Percentiles rank a stretch among this genome's conserved stretches.
Conservation (phyloP, 345 rosid species). For the Leavenworthia alabamica region DNA sequence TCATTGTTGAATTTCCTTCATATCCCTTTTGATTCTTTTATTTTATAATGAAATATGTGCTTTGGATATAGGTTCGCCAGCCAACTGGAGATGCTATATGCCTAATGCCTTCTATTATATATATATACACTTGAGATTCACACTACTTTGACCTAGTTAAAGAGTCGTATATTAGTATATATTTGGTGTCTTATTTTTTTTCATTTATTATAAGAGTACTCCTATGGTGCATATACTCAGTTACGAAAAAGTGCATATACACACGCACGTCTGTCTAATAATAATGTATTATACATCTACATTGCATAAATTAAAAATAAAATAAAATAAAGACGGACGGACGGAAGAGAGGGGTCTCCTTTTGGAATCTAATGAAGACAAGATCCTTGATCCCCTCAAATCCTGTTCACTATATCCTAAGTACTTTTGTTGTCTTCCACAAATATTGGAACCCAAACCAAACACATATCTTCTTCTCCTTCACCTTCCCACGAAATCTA, state of each 20-base stretch:
- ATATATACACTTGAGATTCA: too few relatives aligned
- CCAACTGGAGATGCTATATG: neutral
- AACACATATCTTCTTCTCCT: conserved; percentile 20
- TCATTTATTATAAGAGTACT: neutral
- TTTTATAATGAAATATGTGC: neutral
- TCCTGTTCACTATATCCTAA: conserved; percentile 27
- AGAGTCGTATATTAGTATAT: neutral
- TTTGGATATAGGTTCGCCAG: too few relatives aligned
- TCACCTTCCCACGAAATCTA: conserved; percentile 2
- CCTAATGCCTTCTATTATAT: too few relatives aligned
- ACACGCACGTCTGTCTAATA: neutral
- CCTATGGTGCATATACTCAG: neutral
- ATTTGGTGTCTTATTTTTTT: neutral
- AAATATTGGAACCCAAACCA: conserved; percentile 35
- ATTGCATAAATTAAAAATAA: conserved; percentile 1
- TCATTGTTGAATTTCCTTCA: conserved; percentile 15
- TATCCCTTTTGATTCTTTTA: neutral
- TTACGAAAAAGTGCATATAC: neutral
- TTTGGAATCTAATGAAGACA: conserved; percentile 40
- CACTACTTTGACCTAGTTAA: neutral
- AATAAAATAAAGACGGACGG: neutral
- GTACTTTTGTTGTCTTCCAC: conserved; percentile 31
- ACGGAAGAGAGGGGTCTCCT: neutral
- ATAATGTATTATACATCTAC: conserved; percentile 13
- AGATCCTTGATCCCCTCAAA: conserved; percentile 36